Conservation (phyloP, 768 basidiomycete genomes). For the Paxillus rubicundulus region DNA sequence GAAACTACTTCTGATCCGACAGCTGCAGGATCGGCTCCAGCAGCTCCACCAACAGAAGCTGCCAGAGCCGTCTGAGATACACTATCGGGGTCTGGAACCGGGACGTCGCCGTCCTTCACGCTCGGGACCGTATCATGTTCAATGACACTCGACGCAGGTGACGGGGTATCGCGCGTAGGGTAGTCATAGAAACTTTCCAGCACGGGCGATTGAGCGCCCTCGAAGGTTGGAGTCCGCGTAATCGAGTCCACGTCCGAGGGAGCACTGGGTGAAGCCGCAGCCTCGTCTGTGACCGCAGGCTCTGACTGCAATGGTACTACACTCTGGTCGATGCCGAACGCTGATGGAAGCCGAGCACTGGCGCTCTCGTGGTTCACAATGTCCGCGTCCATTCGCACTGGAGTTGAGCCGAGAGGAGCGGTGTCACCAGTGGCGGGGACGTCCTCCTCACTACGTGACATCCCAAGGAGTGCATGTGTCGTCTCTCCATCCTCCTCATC, state of each 20-base stretch:
- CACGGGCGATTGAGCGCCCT: constrained; percentile 19
- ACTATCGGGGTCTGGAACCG: background rate
- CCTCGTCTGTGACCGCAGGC: constrained; percentile 10
- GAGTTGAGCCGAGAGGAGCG: too few species aligned
- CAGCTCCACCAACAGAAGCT: background rate
- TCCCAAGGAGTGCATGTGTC: constrained; percentile 28
- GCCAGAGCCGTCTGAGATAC: background rate
- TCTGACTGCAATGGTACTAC: background rate
- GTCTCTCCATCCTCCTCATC: constrained; percentile 33
- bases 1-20: background rate
- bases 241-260: constrained; percentile 29
- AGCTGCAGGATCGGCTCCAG: background rate
- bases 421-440: background rate
- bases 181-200: constrained; percentile 25
- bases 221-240: constrained; percentile 20
- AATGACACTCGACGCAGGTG: constrained; percentile 29
- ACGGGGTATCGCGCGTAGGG: constrained; percentile 22
- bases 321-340: constrained; percentile 4
- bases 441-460: constrained; percentile 2
- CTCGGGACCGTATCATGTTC: constrained; percentile 15
- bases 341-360: constrained; percentile 9
- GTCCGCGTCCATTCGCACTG: background rate
- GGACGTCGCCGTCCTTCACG: constrained; percentile 13
- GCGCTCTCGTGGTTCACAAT: background rate
- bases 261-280: constrained; percentile 19